Conservation (phyloP, 148 eudicot species). For the Spergularia bocconei region DNA sequence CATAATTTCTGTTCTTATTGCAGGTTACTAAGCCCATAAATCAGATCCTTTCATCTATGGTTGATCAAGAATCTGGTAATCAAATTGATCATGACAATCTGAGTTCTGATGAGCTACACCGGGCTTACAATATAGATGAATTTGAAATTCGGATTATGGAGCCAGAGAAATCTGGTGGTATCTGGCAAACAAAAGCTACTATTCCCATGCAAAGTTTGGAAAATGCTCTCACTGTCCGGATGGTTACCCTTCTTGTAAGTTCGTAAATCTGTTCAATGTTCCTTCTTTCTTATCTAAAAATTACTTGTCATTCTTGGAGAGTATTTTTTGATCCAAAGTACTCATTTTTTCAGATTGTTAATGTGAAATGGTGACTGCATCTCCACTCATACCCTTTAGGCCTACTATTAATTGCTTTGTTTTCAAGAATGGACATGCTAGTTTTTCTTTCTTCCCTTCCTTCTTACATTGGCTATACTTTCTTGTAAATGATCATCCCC, state of each 20-base stretch:
- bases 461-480: too few species aligned
- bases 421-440: too few species aligned
- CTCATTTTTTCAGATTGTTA: too few species aligned
- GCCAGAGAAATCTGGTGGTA: conserved; percentile 85
- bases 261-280: conserved; percentile 2
- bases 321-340: too few species aligned
- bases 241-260: conserved; percentile 85
- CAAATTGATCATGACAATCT: conserved; percentile 73
- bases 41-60: conserved; percentile 88
- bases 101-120: conserved; percentile 57
- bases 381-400: too few species aligned
- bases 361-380: too few species aligned
- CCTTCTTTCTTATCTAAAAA: too few species aligned
- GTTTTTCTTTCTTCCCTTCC: too few species aligned
- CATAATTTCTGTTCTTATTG: not conserved
- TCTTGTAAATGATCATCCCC: too few species aligned
- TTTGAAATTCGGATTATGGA: conserved; percentile 90
- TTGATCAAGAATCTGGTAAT: conserved; percentile 87
- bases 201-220: conserved; percentile 97
- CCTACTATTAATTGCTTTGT: too few species aligned
- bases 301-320: too few species aligned
- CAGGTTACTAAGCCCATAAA: conserved; percentile 87
- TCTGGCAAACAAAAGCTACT: conserved; percentile 90
- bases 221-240: conserved; percentile 89
- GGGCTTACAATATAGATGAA: conserved; percentile 77